Evolutionary conservation across 495 filamentous ascomycete genomes (phyloP).

Genomic region (Poronia punctata): DNA sequence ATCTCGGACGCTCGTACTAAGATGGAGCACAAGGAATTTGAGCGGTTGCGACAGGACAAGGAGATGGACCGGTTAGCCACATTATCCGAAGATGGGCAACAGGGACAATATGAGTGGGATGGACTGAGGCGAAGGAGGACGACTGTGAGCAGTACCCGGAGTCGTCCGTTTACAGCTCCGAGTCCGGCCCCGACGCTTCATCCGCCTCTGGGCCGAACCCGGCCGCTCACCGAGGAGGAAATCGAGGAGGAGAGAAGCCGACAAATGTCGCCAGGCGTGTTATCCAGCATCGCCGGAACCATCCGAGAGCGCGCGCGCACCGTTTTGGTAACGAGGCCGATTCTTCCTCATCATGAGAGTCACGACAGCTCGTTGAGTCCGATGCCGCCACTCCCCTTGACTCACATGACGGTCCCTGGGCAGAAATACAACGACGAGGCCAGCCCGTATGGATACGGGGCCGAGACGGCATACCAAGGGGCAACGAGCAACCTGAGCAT

Average conservation of each 20-base stretch:
- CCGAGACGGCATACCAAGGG: slow-evolving; percentile 33
- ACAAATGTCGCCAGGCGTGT: slow-evolving; percentile 39
- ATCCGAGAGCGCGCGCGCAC: slow-evolving; percentile 50
- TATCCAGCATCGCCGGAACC: slow-evolving; percentile 53
- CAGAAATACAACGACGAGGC: slow-evolving; percentile 38
- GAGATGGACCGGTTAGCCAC: slow-evolving; percentile 63
- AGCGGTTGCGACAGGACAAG: slow-evolving; percentile 71
- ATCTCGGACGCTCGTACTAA: slow-evolving; percentile 70
- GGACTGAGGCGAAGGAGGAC: slow-evolving; percentile 81
- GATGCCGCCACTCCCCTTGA: slow-evolving; percentile 53
- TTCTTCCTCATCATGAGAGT: slow-evolving; percentile 25
- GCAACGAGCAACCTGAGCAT: slow-evolving; percentile 26
- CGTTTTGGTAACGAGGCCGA: slow-evolving; percentile 37
- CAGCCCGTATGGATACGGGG: slow-evolving; percentile 31
- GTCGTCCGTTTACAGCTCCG: slow-evolving; percentile 28
- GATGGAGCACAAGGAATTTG: slow-evolving; percentile 75
- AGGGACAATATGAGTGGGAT: slow-evolving; percentile 75
- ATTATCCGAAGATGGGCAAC: slow-evolving; percentile 55
- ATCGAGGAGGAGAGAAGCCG: slow-evolving; percentile 49
- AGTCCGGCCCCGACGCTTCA: slow-evolving; percentile 47
- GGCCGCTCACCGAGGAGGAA: slow-evolving; percentile 61
- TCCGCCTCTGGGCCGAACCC: slow-evolving; percentile 83
- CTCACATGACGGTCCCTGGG: slow-evolving; percentile 49
- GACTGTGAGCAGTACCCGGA: slow-evolving; percentile 43
- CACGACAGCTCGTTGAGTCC: slow-evolving; percentile 35